Evolutionary conservation across 2,329 filamentous ascomycete genomes (phyloP).

Genomic region (Elsinoe fawcettii): DNA sequence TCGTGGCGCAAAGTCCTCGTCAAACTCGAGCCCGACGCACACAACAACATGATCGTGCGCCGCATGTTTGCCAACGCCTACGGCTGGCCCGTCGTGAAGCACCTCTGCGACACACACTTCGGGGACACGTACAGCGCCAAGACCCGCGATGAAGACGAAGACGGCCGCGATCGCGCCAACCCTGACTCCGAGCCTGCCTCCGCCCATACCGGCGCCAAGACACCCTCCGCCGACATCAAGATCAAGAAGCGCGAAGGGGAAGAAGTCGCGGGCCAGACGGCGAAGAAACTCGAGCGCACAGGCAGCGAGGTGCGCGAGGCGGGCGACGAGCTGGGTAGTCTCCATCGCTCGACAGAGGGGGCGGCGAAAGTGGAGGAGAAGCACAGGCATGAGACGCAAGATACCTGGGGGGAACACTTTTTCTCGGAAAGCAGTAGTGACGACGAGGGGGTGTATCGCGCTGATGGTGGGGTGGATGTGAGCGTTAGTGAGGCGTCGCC

Average conservation of each 20-base stretch:
- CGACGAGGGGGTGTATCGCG: conserved; percentile 29
- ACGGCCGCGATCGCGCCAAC: conserved; percentile 61
- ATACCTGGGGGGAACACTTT: conserved; percentile 35
- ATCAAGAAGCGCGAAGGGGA: conserved; percentile 44
- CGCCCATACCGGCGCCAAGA: conserved; percentile 25
- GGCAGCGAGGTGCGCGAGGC: conserved; percentile 44
- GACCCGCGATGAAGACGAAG: conserved; percentile 60
- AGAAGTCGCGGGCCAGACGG: conserved; percentile 50
- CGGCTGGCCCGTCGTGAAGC: conserved; percentile 94
- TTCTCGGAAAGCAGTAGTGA: conserved; percentile 40
- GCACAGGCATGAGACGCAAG: conserved; percentile 33
- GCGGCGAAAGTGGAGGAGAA: conserved; percentile 21
- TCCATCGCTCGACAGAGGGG: conserved; percentile 24
- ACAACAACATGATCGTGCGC: conserved; percentile 96
- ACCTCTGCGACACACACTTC: conserved; percentile 92
- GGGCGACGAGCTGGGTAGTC: conserved; percentile 32
- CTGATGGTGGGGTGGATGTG: conserved; percentile 22
- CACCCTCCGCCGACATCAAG: background rate
- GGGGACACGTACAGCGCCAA: conserved; percentile 61
- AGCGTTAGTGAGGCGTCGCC: conserved; percentile 21
- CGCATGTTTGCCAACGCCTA: conserved; percentile 96
- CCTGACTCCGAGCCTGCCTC: conserved; percentile 21
- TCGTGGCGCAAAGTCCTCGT: conserved; percentile 97
- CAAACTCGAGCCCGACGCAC: conserved; percentile 88
- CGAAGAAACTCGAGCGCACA: conserved; percentile 34